phyloP scores from a whole-genome alignment of 352 stramenopile genomes.

The Thalassiosira gravida region DNA sequence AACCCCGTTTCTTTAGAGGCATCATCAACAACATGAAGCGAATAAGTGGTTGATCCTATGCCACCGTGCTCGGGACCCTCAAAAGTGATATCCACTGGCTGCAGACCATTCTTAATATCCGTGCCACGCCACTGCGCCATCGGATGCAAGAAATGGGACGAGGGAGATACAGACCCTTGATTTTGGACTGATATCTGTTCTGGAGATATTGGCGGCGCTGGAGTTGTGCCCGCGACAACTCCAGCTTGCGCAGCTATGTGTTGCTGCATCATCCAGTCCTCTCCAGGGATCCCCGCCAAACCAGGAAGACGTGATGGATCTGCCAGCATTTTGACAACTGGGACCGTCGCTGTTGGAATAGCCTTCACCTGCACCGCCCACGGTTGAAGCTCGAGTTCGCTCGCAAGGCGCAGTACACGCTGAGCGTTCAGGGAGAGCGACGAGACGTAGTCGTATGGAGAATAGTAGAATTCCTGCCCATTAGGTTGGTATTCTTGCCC shows the following conservation, averaged over 20 bases:
- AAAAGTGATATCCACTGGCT: constrained; percentile 88
- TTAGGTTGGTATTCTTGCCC: constrained; percentile 33
- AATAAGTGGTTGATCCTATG: constrained; percentile 82
- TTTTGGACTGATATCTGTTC: constrained; percentile 26
- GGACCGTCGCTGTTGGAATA: constrained; percentile 86
- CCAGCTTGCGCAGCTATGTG: constrained; percentile 35
- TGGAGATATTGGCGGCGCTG: constrained; percentile 16
- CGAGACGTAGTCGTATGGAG: constrained; percentile 42
- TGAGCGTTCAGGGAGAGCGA: constrained; percentile 71
- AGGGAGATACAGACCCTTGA: constrained; percentile 14
- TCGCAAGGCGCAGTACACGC: constrained; percentile 71
- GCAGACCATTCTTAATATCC: constrained; percentile 82
- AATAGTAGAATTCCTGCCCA: constrained; percentile 44
- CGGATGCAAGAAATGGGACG: constrained; percentile 45
- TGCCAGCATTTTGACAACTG: constrained; percentile 88
- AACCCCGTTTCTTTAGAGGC: constrained; percentile 74
- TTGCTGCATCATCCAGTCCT: constrained; percentile 51
- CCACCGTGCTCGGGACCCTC: constrained; percentile 87
- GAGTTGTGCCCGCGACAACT: neutral
- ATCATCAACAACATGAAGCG: constrained; percentile 76
- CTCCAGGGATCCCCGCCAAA: constrained; percentile 3
- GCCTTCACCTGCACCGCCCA: constrained; percentile 87
- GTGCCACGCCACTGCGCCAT: constrained; percentile 73
- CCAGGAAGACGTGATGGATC: constrained; percentile 73
- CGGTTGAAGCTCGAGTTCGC: constrained; percentile 73